These are phyloP conservation scores for Botrytis paeoniae DNA, from an alignment of 2,329 filamentous ascomycete species.

Conservation along the genomic window DNA sequence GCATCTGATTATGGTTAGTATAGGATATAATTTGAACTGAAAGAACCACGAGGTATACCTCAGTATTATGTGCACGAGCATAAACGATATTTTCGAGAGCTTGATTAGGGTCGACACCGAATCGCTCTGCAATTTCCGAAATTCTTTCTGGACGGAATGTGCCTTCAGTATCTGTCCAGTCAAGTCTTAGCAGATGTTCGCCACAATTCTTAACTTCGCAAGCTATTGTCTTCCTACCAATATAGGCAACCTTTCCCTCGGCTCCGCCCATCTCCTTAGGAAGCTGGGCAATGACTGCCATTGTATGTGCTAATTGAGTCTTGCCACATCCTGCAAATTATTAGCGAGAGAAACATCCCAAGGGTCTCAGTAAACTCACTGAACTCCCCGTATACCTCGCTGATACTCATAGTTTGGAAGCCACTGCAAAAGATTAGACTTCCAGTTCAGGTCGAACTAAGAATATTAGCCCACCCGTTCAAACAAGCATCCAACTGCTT, in stretches of 20 bases:
- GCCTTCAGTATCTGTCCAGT: constrained; percentile 52
- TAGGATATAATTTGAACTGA: not conserved
- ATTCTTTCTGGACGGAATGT: constrained; percentile 68
- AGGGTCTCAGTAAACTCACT: constrained; percentile 38
- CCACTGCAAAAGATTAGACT: constrained; percentile 45
- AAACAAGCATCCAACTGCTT: constrained; percentile 65
- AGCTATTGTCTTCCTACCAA: constrained; percentile 46
- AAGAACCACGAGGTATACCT: constrained; percentile 38
- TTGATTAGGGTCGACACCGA: constrained; percentile 55
- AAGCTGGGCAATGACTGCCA: constrained; percentile 60
- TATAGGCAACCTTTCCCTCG: constrained; percentile 67
- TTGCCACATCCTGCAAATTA: constrained; percentile 55
- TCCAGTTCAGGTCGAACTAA: not conserved
- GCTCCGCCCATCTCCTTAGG: constrained; percentile 60
- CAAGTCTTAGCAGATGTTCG: constrained; percentile 8
- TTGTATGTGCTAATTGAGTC: constrained; percentile 66
- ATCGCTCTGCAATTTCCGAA: constrained; percentile 63
- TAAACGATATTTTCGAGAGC: constrained; percentile 67
- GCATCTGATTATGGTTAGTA: constrained; percentile 45
- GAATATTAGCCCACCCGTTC: constrained; percentile 48
- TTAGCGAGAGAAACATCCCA: not conserved
- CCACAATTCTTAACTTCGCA: constrained; percentile 1
- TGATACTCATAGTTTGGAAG: constrained; percentile 69
- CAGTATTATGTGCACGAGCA: constrained; percentile 62
- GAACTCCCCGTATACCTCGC: constrained; percentile 60